These are phyloP conservation scores for Naganishia vishniacii DNA, from an alignment of 768 basidiomycete species.

Conservation along the genomic window DNA sequence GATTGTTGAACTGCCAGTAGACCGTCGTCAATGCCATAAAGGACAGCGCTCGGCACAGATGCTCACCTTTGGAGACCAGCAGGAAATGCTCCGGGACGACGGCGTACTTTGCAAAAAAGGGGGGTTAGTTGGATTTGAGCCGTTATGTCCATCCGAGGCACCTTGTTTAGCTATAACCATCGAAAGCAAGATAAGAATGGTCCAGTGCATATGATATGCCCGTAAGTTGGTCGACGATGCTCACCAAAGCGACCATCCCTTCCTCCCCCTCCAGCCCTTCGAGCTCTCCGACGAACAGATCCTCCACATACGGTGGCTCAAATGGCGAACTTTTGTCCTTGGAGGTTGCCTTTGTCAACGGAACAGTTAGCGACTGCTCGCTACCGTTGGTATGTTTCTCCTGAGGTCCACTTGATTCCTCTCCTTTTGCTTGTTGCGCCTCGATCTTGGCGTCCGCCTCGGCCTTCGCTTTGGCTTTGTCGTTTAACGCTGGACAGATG, in stretches of 20 bases:
- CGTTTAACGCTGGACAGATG: slow-evolving; percentile 74
- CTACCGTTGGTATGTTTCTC: slow-evolving; percentile 35
- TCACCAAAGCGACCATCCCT: slow-evolving; percentile 48
- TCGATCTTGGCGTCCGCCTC: slow-evolving; percentile 51
- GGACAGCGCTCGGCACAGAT: neutral
- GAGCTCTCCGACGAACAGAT: slow-evolving; percentile 72
- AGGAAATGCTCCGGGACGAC: slow-evolving; percentile 79
- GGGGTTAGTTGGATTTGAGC: neutral
- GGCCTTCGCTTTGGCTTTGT: slow-evolving; percentile 57
- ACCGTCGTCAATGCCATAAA: neutral
- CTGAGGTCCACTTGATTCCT: slow-evolving; percentile 23
- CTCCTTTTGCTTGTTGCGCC: slow-evolving; percentile 30
- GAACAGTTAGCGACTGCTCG: slow-evolving; percentile 30
- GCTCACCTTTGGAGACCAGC: slow-evolving; percentile 73
- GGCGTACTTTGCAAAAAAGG: slow-evolving; percentile 54
- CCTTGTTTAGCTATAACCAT: slow-evolving; percentile 42
- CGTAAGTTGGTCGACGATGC: slow-evolving; percentile 13
- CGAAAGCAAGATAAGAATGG: no score
- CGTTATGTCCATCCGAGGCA: slow-evolving; percentile 3
- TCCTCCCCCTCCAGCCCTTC: slow-evolving; percentile 55
- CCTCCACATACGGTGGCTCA: slow-evolving; percentile 73
- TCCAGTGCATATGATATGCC: neutral
- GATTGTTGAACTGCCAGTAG: slow-evolving; percentile 44
- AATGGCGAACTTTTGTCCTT: slow-evolving; percentile 63
- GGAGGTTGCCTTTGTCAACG: slow-evolving; percentile 25